These are phyloP conservation scores for Salicornia ramosissima DNA, from an alignment of 148 eudicot species.

Conservation along the genomic window DNA sequence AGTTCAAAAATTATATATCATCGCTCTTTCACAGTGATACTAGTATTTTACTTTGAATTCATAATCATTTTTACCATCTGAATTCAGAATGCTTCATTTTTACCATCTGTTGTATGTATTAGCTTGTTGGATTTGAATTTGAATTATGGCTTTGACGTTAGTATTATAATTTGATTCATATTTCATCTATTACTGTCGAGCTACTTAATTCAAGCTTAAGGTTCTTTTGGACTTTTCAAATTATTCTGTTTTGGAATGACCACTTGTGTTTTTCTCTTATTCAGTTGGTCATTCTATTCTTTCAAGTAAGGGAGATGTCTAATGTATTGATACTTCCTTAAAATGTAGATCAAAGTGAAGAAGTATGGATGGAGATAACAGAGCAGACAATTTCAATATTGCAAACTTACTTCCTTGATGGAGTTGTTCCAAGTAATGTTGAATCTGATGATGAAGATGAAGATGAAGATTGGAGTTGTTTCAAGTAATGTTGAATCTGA, in stretches of 20 bases:
- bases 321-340: constrained; percentile 96
- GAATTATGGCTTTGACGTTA: too few species aligned
- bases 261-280: background rate
- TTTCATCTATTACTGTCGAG: too few species aligned
- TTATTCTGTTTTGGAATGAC: background rate
- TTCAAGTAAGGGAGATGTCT: constrained; percentile 96
- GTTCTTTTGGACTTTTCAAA: too few species aligned
- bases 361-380: constrained; percentile 99
- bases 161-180: too few species aligned
- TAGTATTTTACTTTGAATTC: too few species aligned
- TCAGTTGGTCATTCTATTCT: constrained; percentile 13
- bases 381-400: constrained; percentile 83
- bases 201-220: too few species aligned
- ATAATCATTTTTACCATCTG: too few species aligned
- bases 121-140: too few species aligned
- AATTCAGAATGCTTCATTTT: too few species aligned
- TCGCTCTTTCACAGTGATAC: too few species aligned
- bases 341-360: constrained; percentile 98
- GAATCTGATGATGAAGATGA: constrained; percentile 86
- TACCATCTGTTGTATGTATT: too few species aligned
- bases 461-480: constrained; percentile 62
- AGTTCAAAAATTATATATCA: too few species aligned
- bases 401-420: constrained; percentile 75
- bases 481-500: constrained; percentile 78
- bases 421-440: constrained; percentile 59